phyloP scores from a whole-genome alignment of 179 eudicot species.

The Nepenthes alata region DNA sequence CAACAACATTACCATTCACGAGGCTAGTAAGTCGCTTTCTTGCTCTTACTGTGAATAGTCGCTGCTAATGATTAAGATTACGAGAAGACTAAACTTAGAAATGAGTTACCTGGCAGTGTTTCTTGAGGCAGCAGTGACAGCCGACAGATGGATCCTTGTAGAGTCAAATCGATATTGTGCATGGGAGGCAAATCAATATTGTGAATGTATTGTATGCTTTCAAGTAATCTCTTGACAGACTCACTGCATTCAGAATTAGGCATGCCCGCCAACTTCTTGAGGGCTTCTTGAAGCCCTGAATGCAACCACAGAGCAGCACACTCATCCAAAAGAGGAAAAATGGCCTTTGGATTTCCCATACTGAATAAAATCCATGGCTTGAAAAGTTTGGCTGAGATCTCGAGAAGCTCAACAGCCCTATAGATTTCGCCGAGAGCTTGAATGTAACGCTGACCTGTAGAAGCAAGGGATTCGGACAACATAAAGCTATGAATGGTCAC shows the following conservation, averaged over 20 bases:
- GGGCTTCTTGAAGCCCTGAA: slow-evolving; percentile 56
- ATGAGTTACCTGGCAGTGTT: slow-evolving; percentile 47
- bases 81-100: background rate
- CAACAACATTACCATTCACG: background rate
- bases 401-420: slow-evolving; percentile 49
- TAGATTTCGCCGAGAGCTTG: slow-evolving; percentile 68
- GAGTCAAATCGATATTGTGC: slow-evolving; percentile 23
- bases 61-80: background rate
- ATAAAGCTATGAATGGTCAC: no score
- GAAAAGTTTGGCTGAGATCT: slow-evolving; percentile 48
- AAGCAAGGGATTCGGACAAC: slow-evolving; percentile 1
- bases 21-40: background rate
- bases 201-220: slow-evolving; percentile 34
- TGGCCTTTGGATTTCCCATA: slow-evolving; percentile 14
- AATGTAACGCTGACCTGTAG: slow-evolving; percentile 48
- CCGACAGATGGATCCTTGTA: slow-evolving; percentile 35
- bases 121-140: slow-evolving; percentile 43
- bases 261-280: slow-evolving; percentile 26
- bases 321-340: slow-evolving; percentile 38
- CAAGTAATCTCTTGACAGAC: slow-evolving; percentile 21
- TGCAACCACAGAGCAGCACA: slow-evolving; percentile 49
- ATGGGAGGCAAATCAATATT: slow-evolving; percentile 34
- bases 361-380: slow-evolving; percentile 53
- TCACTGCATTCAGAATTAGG: slow-evolving; percentile 18
- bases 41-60: background rate